These are phyloP conservation scores for Populus deltoides DNA, from an alignment of 345 rosid species.

Conservation along the genomic window DNA sequence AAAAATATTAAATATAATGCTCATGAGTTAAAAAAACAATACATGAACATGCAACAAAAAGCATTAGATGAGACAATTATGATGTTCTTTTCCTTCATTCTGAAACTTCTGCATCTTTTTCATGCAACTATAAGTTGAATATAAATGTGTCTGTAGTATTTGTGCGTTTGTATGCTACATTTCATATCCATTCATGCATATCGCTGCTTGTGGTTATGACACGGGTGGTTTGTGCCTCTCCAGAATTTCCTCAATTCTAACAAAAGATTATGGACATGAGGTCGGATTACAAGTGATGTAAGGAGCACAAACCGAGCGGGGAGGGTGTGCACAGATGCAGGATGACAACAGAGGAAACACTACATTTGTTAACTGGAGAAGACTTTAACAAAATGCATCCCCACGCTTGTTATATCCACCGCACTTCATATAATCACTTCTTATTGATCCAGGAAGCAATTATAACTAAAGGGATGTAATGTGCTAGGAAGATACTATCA, in stretches of 20 bases:
- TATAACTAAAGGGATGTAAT: neutral
- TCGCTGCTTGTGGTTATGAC: neutral
- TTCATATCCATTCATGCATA: neutral
- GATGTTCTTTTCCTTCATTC: neutral
- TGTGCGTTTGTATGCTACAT: neutral
- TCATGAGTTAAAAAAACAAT: neutral
- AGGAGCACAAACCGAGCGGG: neutral
- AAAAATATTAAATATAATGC: constrained; percentile 6
- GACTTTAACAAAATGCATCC: too few species aligned
- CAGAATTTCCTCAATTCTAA: neutral
- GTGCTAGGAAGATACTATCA: neutral
- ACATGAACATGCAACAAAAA: neutral
- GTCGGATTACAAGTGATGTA: neutral
- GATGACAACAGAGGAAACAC: neutral
- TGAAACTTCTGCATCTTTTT: neutral
- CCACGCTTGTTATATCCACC: too few species aligned
- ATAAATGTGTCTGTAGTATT: neutral
- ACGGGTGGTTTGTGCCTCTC: neutral
- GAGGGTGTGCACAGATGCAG: neutral
- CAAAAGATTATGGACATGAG: neutral
- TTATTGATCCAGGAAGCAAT: neutral
- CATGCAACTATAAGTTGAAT: neutral
- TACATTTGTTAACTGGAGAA: neutral
- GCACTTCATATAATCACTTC: neutral
- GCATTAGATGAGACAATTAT: neutral